Evolutionary conservation across 495 filamentous ascomycete genomes (phyloP).

Genomic region (Lasiosphaeria miniovina): DNA sequence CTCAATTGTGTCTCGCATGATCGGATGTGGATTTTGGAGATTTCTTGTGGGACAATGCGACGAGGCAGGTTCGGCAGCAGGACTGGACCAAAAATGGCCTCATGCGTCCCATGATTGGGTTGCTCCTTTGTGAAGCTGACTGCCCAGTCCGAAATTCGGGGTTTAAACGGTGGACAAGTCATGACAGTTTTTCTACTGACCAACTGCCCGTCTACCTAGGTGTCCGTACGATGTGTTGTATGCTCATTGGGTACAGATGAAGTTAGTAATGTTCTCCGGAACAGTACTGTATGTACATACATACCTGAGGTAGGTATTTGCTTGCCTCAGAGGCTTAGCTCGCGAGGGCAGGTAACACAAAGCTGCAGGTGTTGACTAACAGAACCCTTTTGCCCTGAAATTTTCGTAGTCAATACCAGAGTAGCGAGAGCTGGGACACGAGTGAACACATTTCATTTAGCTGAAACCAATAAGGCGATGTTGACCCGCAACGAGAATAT

Average conservation of each 20-base stretch:
- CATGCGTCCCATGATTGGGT: not conserved
- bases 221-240: too few species aligned
- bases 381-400: not conserved
- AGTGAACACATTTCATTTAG: not conserved
- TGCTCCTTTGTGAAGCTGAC: not conserved
- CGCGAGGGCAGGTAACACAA: not conserved
- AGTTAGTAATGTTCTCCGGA: too few species aligned
- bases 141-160: not conserved
- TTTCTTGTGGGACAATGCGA: not conserved
- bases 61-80: not conserved
- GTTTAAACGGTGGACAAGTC: not conserved
- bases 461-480: slow-evolving; percentile 2
- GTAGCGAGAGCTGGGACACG: not conserved
- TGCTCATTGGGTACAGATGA: too few species aligned
- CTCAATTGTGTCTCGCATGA: too few species aligned
- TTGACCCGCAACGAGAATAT: not conserved
- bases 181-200: too few species aligned
- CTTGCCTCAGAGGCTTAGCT: not conserved
- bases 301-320: too few species aligned
- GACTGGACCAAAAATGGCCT: not conserved
- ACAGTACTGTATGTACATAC: too few species aligned
- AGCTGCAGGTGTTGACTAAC: not conserved
- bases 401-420: not conserved
- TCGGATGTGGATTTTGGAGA: too few species aligned
- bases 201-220: too few species aligned